Evolutionary conservation across 768 basidiomycete genomes (phyloP).

Genomic region (Xanthoconium purpureum): DNA sequence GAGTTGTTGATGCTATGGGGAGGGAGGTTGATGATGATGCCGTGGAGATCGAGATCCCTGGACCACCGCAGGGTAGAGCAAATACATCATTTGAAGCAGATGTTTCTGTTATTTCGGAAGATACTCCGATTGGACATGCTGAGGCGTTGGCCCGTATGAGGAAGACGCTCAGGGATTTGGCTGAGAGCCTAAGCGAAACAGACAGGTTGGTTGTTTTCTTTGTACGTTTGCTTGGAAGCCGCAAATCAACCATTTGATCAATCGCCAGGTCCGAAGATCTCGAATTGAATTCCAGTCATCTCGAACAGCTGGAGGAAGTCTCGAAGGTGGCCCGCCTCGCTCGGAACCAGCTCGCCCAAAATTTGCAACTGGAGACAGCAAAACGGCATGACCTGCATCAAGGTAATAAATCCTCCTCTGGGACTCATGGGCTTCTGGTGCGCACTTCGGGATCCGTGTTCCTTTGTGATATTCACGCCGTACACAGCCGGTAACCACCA

Average conservation of each 20-base stretch:
- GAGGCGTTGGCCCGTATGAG: slow-evolving; percentile 59
- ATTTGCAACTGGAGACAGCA: slow-evolving; percentile 39
- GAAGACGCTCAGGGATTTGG: slow-evolving; percentile 55
- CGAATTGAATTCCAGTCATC: slow-evolving; percentile 41
- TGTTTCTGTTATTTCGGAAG: slow-evolving; percentile 22
- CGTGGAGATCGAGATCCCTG: slow-evolving; percentile 34
- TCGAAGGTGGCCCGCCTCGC: slow-evolving; percentile 52
- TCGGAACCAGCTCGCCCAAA: slow-evolving; percentile 43
- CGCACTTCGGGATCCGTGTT: slow-evolving; percentile 13
- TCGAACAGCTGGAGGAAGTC: slow-evolving; percentile 49
- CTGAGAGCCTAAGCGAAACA: slow-evolving; percentile 51
- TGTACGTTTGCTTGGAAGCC: background rate
- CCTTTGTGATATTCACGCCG: slow-evolving; percentile 6
- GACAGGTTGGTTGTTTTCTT: slow-evolving; percentile 44
- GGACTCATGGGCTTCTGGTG: slow-evolving; percentile 40
- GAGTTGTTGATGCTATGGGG: slow-evolving; percentile 71
- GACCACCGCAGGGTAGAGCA: slow-evolving; percentile 16
- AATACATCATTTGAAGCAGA: slow-evolving; percentile 21
- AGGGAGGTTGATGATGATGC: slow-evolving; percentile 48
- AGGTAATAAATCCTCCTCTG: slow-evolving; percentile 36
- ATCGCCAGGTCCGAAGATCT: slow-evolving; percentile 38
- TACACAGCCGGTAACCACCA: slow-evolving; percentile 18
- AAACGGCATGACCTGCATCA: slow-evolving; percentile 35
- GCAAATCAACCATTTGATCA: slow-evolving; percentile 4
- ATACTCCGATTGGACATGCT: slow-evolving; percentile 33